Percentiles rank a stretch among this genome's conserved stretches.
Conservation (phyloP, 768 basidiomycete species). For the Antrodiella citrinella region DNA sequence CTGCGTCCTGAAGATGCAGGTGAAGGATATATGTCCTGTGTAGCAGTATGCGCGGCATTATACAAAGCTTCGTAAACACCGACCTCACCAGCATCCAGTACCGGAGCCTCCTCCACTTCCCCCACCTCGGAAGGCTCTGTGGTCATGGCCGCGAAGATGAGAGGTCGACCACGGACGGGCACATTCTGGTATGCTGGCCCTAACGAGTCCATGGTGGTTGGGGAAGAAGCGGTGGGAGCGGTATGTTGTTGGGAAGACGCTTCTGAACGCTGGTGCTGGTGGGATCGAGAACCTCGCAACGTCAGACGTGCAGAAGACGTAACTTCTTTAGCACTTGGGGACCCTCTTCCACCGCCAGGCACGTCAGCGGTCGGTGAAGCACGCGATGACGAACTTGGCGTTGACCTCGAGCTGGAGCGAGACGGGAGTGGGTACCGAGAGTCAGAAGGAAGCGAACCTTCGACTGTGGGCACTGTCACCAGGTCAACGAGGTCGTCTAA, state of each 20-base stretch:
- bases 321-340: background rate
- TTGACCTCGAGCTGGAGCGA: background rate
- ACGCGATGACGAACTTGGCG: background rate
- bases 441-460: background rate
- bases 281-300: background rate
- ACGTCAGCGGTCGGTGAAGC: background rate
- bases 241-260: background rate
- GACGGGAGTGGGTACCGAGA: background rate
- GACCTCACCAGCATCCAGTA: background rate
- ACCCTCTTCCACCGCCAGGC: background rate
- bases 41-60: background rate
- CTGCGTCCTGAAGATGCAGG: conserved; percentile 4
- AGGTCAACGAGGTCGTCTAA: background rate
- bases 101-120: conserved; percentile 4
- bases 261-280: background rate
- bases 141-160: conserved; percentile 54
- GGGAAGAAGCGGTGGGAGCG: background rate
- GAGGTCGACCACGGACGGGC: conserved; percentile 39
- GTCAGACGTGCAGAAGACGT: background rate
- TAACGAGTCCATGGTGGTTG: background rate
- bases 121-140: conserved; percentile 4
- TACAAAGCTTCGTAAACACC: background rate
- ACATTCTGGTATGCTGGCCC: conserved; percentile 4
- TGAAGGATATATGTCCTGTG: background rate
- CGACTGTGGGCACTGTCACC: background rate